Percentiles rank a stretch among this genome's conserved stretches.
phyloP scores from a whole-genome alignment of 345 rosid species.

The Brassica juncea region DNA sequence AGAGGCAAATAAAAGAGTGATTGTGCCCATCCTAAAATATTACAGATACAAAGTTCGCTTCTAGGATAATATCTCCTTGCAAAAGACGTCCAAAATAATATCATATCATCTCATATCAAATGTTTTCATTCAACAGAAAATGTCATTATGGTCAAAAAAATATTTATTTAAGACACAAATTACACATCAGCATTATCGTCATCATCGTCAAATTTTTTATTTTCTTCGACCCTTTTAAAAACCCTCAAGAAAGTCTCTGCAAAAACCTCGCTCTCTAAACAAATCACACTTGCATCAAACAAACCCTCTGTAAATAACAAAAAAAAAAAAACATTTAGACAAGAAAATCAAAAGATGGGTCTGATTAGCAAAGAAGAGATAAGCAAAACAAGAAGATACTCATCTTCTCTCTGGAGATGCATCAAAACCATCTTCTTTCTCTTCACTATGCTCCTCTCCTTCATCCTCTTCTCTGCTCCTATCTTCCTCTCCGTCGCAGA shows the following conservation, averaged over 20 bases:
- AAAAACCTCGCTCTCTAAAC: conserved; percentile 11
- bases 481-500: conserved; percentile 79
- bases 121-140: conserved; percentile 6
- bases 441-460: conserved; percentile 66
- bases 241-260: not conserved
- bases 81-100: conserved; percentile 26
- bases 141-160: not conserved
- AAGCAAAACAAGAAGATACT: conserved; percentile 42
- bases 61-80: conserved; percentile 15
- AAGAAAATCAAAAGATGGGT: conserved; percentile 51
- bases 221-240: conserved; percentile 19
- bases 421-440: conserved; percentile 77
- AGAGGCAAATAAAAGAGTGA: too few species aligned
- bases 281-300: conserved; percentile 24
- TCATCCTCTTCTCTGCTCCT: conserved; percentile 82
- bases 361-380: conserved; percentile 59
- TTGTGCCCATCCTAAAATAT: too few species aligned
- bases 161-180: conserved; percentile 6
- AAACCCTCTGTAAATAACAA: conserved; percentile 25
- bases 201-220: conserved; percentile 26
- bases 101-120: not conserved
- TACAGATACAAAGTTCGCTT: not conserved
- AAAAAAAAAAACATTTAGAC: not conserved
- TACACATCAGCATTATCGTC: conserved; percentile 32
- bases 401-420: conserved; percentile 50